Base-by-base conservation (phyloP, 139 green algal species). In the Nannochloris sp. region DNA sequence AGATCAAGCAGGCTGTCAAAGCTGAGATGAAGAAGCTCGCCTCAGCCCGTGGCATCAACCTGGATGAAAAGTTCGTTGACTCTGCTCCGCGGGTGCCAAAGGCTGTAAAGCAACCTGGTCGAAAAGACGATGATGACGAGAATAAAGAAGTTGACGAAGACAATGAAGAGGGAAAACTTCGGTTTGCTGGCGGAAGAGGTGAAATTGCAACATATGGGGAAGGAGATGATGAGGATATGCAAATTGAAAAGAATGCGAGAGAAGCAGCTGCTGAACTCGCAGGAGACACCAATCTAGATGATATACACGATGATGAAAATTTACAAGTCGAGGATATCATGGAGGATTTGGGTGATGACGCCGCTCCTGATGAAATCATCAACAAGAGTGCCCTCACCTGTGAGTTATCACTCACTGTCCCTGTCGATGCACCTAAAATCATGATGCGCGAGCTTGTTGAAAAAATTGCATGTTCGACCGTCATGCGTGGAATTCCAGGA, bases 381-480 rank as follows among this genome's bases (percentile, higher is more conserved):
- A 64, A 72, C 37, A 53, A 19, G 18, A 65, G 48, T 2, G 60
- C 61, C 2, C 53, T 66, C 6, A 48, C 62, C 18, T 82, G 69
- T 49, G 64, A 69, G 43, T 55, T 83, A 15, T 66, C 57, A n/a
- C 29, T 94, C 23, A 64, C 62, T 0, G 44, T 95, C 44, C 74
- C 83, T 27, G 71, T 95, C 44, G 63, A 67, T 46, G 61, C 75
- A 1, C 86, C 87, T 23, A 89, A 90, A 71, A 70, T 97, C 60
- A 78, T 96, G 53, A 87, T 97, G 78, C 81, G 94, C 44, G 87
- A 90, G 63, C 59, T 95, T 21, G 87, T 78, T 27, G 88, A 96
- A 70, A 58, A 62, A 3, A 82, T 83, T 10, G 87, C 86, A 1
- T 87, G 81, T 1, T 25, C 44, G 2, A 81, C 80, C 0, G 70